A percentile compares a stretch with the other conserved stretches of the same genome.
Conservation (phyloP, 1,284 basidiomycete genomes). For the Mycena citricolor region DNA sequence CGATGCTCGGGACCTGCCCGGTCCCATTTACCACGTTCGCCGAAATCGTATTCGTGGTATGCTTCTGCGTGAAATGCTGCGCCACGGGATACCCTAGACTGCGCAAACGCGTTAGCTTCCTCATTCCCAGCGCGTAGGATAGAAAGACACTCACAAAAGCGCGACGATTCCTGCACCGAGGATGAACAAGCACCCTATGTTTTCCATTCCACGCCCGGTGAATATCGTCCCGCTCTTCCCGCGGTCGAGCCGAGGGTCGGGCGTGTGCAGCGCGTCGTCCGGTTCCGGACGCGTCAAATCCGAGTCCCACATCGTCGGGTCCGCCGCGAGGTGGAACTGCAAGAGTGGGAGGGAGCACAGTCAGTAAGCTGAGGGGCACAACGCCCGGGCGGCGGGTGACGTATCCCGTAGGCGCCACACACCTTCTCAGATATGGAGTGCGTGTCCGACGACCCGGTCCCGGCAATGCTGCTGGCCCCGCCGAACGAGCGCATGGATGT, state of each 20-base stretch:
- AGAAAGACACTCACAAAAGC: neutral
- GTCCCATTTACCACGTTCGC: neutral
- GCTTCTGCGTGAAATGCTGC: neutral
- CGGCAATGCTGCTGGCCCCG: no score
- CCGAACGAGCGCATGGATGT: no score
- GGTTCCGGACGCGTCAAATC: conserved; percentile 34
- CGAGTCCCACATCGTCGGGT: neutral
- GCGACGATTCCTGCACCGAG: no score
- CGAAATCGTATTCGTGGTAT: neutral
- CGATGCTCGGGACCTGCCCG: conserved; percentile 29
- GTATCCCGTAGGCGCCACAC: neutral
- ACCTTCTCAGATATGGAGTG: neutral
- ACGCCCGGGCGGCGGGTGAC: no score
- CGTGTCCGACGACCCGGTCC: no score
- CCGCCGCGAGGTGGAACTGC: neutral
- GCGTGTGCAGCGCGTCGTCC: conserved; percentile 41
- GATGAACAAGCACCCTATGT: no score
- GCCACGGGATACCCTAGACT: neutral
- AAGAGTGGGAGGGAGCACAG: neutral
- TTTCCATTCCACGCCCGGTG: no score
- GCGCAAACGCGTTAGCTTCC: neutral
- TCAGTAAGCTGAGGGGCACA: no score
- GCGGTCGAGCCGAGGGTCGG: conserved; percentile 37
- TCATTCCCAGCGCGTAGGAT: neutral
- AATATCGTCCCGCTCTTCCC: no score